A percentile compares a stretch with the other conserved stretches of the same genome.
phyloP scores from a whole-genome alignment of 2,329 filamentous ascomycete genomes.

The Decorospora gaudefroyi region DNA sequence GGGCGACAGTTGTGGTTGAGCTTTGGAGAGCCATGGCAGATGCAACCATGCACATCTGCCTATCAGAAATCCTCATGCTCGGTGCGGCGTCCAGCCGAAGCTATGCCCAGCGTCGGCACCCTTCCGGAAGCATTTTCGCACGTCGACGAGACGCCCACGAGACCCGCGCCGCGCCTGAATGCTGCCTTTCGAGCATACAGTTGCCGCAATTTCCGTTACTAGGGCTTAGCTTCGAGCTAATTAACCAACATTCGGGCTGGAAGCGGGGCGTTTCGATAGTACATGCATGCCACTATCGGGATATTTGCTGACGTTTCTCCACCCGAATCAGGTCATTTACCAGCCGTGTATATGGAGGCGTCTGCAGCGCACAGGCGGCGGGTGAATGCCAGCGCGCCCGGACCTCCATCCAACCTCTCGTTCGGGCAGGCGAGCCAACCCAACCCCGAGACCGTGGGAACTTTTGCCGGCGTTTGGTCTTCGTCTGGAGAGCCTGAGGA shows the following conservation, averaged over 20 bases:
- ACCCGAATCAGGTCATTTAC: conserved; percentile 30
- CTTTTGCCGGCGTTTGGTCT: conserved; percentile 14
- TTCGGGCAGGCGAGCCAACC: conserved; percentile 20
- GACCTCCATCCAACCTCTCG: conserved; percentile 23
- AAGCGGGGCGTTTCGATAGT: conserved; percentile 40
- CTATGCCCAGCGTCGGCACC: neutral
- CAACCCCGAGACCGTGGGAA: conserved; percentile 14
- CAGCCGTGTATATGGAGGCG: conserved; percentile 27
- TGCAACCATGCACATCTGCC: no score
- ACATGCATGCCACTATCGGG: conserved; percentile 29
- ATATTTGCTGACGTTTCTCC: conserved; percentile 38
- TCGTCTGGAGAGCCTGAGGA: conserved; percentile 12
- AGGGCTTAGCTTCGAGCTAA: conserved; percentile 28
- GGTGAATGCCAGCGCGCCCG: conserved; percentile 21
- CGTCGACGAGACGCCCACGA: conserved; percentile 9
- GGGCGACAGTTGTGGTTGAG: no score
- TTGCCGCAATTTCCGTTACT: conserved; percentile 26
- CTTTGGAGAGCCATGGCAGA: no score
- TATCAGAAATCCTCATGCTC: no score
- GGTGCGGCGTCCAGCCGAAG: conserved; percentile 3
- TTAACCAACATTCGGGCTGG: conserved; percentile 38
- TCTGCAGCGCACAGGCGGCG: conserved; percentile 30
- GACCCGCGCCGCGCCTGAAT: conserved; percentile 8
- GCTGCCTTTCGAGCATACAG: conserved; percentile 1
- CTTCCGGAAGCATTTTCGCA: neutral